phyloP scores from a whole-genome alignment of 257 asterid genomes.

The Solanum sejunctum region DNA sequence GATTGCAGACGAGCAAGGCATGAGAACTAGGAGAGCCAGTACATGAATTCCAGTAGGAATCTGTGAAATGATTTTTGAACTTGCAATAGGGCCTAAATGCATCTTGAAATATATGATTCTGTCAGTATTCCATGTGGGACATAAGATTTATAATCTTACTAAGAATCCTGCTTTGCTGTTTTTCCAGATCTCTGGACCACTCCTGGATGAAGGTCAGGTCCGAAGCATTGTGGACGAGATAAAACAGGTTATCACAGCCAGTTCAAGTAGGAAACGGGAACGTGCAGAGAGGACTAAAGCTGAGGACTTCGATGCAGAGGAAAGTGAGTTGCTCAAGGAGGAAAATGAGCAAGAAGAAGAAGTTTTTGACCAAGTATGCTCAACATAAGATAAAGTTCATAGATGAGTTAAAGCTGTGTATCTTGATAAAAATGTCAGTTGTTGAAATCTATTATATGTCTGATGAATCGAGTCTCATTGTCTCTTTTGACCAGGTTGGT shows the following conservation, averaged over 20 bases:
- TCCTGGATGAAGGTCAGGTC: constrained; percentile 87
- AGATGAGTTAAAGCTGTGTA: background rate
- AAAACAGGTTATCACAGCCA: constrained; percentile 83
- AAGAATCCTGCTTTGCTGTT: background rate
- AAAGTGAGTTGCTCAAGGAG: constrained; percentile 87
- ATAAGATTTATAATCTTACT: background rate
- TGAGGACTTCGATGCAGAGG: constrained; percentile 98
- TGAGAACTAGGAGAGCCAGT: background rate
- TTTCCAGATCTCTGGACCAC: constrained; percentile 75
- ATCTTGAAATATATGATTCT: background rate
- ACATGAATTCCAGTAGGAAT: background rate
- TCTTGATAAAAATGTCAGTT: background rate
- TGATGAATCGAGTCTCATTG: background rate
- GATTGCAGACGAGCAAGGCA: background rate
- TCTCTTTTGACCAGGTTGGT: constrained; percentile 46
- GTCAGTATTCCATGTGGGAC: background rate
- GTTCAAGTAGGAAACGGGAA: constrained; percentile 83
- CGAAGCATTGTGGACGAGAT: constrained; percentile 89
- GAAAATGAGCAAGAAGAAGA: constrained; percentile 99
- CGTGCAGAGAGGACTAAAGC: constrained; percentile 90
- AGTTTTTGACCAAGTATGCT: constrained; percentile 89
- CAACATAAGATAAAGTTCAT: background rate
- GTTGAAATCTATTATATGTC: background rate
- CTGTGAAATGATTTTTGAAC: background rate
- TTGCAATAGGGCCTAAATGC: background rate